Evolutionary conservation across 129 eudicot species (phyloP).

Genomic region (Rutidosis leptorrhynchoides): DNA sequence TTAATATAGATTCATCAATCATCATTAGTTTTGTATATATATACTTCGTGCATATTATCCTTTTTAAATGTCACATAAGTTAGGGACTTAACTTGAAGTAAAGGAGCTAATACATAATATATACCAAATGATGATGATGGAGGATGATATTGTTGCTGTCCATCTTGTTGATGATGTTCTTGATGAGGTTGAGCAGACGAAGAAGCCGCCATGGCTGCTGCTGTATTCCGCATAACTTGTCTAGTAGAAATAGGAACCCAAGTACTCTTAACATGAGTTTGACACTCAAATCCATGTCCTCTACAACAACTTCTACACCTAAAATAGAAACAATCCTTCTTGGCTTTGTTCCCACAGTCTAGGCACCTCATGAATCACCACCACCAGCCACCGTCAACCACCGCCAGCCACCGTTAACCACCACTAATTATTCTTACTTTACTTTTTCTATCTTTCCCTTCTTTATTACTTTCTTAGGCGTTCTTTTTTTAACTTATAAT

Average conservation of each 20-base stretch:
- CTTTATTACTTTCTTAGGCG: background rate
- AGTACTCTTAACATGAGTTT: conserved; percentile 84
- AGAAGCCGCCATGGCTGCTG: conserved; percentile 27
- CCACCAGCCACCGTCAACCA: background rate
- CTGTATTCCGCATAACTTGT: conserved; percentile 25
- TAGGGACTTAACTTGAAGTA: background rate
- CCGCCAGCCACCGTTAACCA: background rate
- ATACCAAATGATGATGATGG: conserved; percentile 28
- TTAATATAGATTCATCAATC: too few relatives aligned
- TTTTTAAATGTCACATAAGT: background rate
- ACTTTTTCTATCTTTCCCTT: background rate
- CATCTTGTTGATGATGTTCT: conserved; percentile 22
- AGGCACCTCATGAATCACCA: conserved; percentile 48
- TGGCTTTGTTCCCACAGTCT: conserved; percentile 91
- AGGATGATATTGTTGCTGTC: conserved; percentile 21
- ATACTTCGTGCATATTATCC: background rate
- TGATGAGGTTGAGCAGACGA: conserved; percentile 7
- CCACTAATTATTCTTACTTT: background rate
- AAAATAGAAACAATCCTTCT: conserved; percentile 58
- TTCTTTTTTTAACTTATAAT: background rate
- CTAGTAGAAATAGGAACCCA: conserved; percentile 71
- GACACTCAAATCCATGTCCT: conserved; percentile 66
- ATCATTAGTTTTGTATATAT: background rate
- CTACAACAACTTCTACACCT: conserved; percentile 84
- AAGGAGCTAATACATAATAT: background rate